Conservation (phyloP, 225 moss, liverwort and hornwort species). For the Straminergon stramineum region DNA sequence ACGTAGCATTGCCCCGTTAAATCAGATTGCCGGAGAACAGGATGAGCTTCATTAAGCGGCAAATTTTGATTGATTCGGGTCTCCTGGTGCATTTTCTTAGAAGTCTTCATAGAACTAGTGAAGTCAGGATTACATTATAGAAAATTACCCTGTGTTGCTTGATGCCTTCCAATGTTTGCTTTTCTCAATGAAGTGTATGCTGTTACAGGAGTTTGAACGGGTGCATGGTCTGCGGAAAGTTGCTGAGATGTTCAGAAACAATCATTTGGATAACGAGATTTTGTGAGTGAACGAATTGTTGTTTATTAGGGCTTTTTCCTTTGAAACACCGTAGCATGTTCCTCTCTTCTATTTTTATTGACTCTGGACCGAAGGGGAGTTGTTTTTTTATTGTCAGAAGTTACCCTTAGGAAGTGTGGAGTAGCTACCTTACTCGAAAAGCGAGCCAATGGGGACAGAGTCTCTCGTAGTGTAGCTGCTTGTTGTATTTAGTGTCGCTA, state of each 20-base stretch:
- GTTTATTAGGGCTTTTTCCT: not conserved
- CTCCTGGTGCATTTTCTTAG: not conserved
- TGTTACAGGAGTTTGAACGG: constrained; percentile 76
- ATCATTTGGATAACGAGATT: constrained; percentile 52
- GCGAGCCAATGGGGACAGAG: not conserved
- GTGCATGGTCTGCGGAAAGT: constrained; percentile 74
- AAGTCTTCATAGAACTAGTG: not conserved
- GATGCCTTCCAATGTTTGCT: not conserved
- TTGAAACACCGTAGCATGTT: not conserved
- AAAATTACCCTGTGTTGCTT: not conserved
- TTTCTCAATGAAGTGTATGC: not conserved
- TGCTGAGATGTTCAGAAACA: constrained; percentile 69
- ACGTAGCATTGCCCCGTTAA: not conserved
- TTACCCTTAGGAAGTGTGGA: not conserved
- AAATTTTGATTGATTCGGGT: not conserved
- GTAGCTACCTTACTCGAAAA: not conserved
- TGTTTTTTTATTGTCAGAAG: not conserved
- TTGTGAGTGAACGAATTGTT: constrained; percentile 27
- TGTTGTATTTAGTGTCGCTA: not conserved
- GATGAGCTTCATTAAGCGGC: not conserved
- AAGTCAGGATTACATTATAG: not conserved
- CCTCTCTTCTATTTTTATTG: not conserved
- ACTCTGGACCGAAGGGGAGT: not conserved
- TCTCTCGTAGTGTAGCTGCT: not conserved
- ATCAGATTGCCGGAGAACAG: not conserved